These are phyloP conservation scores for Kentomonas sorsogonicus DNA, from an alignment of 208 protist genomes.

Conservation along the genomic window DNA sequence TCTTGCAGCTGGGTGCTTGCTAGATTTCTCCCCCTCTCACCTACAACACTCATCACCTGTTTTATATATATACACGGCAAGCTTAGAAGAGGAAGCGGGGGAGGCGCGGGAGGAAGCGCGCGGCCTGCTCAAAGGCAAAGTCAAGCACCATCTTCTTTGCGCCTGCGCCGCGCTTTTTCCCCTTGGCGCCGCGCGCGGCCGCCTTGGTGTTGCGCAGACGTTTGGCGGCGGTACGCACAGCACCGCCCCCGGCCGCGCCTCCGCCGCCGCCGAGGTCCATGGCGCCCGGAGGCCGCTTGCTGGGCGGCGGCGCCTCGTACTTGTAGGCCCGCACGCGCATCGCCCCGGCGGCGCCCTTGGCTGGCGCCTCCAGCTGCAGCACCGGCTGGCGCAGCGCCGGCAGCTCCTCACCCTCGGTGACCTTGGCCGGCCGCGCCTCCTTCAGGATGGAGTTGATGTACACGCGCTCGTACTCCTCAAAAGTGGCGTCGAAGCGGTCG, in stretches of 20 bases:
- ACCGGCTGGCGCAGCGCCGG: conserved; percentile 44
- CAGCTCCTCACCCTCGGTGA: conserved; percentile 44
- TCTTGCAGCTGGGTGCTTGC: too few species aligned
- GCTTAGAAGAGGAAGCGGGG: conserved; percentile 50
- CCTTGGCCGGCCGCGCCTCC: conserved; percentile 49
- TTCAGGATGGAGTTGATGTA: conserved; percentile 67
- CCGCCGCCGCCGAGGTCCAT: conserved; percentile 17
- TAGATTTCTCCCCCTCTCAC: too few species aligned
- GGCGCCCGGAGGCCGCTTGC: conserved; percentile 24
- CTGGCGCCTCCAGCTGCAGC: conserved; percentile 46
- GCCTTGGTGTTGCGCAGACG: conserved; percentile 27
- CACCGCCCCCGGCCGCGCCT: conserved; percentile 10
- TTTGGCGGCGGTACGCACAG: conserved; percentile 26
- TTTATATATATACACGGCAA: not conserved
- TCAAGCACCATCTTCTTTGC: conserved; percentile 51
- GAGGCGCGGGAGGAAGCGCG: conserved; percentile 37
- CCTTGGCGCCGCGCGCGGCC: conserved; percentile 14
- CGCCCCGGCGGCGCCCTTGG: conserved; percentile 13
- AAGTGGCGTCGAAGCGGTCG: conserved; percentile 83
- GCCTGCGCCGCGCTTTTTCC: conserved; percentile 20
- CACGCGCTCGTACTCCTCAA: conserved; percentile 68
- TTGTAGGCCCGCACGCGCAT: conserved; percentile 63
- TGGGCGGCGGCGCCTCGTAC: conserved; percentile 52
- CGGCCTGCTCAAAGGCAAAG: conserved; percentile 37
- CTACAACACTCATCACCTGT: too few species aligned